Conservation (phyloP, 352 stramenopile species). For the Sclerospora graminicola region DNA sequence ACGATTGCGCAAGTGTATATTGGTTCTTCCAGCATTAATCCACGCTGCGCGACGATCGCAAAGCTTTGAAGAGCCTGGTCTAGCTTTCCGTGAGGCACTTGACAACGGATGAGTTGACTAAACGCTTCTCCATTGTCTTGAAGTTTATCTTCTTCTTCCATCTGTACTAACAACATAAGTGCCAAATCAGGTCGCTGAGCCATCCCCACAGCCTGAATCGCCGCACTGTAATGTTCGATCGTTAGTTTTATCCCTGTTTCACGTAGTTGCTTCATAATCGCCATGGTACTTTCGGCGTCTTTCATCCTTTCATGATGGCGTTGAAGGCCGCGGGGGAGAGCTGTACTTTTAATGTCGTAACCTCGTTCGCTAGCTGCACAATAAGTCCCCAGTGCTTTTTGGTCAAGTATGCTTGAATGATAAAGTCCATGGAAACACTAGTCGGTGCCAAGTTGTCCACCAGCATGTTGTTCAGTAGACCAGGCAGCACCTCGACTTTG, state of each 20-base stretch:
- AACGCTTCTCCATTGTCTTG: conserved; percentile 35
- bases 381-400: conserved; percentile 57
- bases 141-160: conserved; percentile 51
- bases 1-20: conserved; percentile 77
- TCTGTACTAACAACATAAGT: conserved; percentile 43
- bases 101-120: conserved; percentile 67
- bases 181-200: conserved; percentile 37
- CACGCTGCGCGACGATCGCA: conserved; percentile 36
- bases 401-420: conserved; percentile 69
- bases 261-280: conserved; percentile 39
- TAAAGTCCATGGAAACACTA: conserved; percentile 60
- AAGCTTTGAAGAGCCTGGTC: conserved; percentile 75
- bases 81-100: conserved; percentile 54
- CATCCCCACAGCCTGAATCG: conserved; percentile 66
- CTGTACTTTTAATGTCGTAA: conserved; percentile 32
- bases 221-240: conserved; percentile 31
- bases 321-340: conserved; percentile 64
- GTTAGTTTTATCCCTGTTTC: conserved; percentile 20
- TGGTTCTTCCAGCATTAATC: conserved; percentile 40
- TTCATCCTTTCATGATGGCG: conserved; percentile 51
- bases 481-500: conserved; percentile 66
- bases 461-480: conserved; percentile 68
- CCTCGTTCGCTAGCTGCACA: conserved; percentile 33
- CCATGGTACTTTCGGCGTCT: conserved; percentile 34
- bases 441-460: conserved; percentile 57